phyloP scores from a whole-genome alignment of 176 grass and related monocot species.

The Hyparrhenia diplandra region DNA sequence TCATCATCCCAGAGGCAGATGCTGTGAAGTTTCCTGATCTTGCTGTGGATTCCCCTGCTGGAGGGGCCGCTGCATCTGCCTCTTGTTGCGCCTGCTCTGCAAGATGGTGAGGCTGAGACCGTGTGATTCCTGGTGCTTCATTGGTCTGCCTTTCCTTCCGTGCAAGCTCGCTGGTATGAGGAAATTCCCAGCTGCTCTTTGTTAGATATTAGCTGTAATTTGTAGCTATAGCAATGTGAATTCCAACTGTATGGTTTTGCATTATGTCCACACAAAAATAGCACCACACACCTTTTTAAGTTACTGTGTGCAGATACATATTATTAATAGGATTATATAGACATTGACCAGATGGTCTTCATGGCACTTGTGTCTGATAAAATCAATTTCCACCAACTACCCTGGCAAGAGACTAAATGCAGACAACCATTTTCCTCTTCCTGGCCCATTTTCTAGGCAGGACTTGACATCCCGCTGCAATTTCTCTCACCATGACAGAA shows the following conservation, averaged over 20 bases:
- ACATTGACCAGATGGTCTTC: not conserved
- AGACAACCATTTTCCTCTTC: not conserved
- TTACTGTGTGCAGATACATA: not conserved
- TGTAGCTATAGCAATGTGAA: not conserved
- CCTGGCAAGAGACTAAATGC: not conserved
- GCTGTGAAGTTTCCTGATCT: constrained; percentile 76
- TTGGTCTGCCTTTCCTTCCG: constrained; percentile 88
- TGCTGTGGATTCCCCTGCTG: constrained; percentile 39
- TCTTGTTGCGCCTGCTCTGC: not conserved
- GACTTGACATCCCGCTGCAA: not conserved
- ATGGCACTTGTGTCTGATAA: not conserved
- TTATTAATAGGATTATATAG: not conserved
- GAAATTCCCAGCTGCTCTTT: not conserved
- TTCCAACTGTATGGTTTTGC: not conserved
- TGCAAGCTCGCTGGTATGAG: constrained; percentile 75
- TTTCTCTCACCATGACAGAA: not conserved
- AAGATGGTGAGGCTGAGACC: not conserved
- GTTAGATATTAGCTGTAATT: not conserved
- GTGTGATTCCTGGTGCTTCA: constrained; percentile 40
- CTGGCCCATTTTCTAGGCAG: not conserved
- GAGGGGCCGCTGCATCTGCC: constrained; percentile 46
- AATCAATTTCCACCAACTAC: not conserved
- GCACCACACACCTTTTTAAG: not conserved
- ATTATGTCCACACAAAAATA: not conserved
- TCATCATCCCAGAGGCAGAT: constrained; percentile 22